Evolutionary conservation across 73 alveolate species (phyloP), one percentile per base, ranked within the genome.

Genomic region (Paramecium caudatum): DNA sequence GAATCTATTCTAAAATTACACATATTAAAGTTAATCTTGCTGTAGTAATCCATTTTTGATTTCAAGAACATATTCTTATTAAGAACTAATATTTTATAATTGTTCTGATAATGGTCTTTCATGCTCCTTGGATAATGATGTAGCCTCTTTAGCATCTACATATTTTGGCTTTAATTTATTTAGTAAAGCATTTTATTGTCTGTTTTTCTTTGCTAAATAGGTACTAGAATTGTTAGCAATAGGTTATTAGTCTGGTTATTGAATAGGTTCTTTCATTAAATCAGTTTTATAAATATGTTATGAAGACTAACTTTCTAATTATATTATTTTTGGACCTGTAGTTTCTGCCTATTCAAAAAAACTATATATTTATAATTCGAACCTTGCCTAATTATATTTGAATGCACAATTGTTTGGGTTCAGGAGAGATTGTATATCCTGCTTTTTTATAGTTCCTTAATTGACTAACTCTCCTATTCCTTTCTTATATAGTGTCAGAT

Each of bases 111-210:
- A 27, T 2, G 80, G 80, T 33, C 47, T 65, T 13, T 65, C 83
- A 65, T 65, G 25, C 5, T 36, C 49, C 17, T 65, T 65, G 10
- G 83, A 65, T 33, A 33, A 65, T 3, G 47, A 33, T 12, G 83
- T 33, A 30, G 83, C 50, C 17, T 33, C 49, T 10, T 65, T 33
- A 65, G 47, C 49, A 13, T 30, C 47, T 1, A 36, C 83, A 33
- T 65, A 65, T 65, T 65, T 36, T 65, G 49, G 83, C 17, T 65
- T 65, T 65, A 13, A 65, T 33, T 65, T 65, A 65, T n/a, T 65
- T 30, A 25, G 15, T 3, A 41, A 7, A 7, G 6, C 10, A 6
- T 41, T 41, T 7, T 41, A 41, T 41, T 41, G 6, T 10, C 10
- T 41, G 10, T 41, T 41, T 41, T 41, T 41, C 10, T 7, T 41